These are phyloP conservation scores for Allium cepa DNA, from an alignment of 106 monocot genomes.

Conservation along the genomic window DNA sequence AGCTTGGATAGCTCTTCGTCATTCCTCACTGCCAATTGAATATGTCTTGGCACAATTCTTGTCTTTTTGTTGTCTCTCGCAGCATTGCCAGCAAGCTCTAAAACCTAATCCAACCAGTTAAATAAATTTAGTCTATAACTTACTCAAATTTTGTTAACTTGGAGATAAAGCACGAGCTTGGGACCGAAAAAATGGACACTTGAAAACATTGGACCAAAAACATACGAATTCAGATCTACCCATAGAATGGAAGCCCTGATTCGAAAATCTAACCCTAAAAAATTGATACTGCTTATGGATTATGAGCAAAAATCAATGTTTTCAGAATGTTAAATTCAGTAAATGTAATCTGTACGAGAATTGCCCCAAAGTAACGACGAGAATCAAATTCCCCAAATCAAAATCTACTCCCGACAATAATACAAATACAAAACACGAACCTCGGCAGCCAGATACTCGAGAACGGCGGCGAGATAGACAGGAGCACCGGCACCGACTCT, in stretches of 20 bases:
- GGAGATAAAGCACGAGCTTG: background rate
- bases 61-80: conserved; percentile 30
- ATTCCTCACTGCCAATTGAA: conserved; percentile 11
- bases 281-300: background rate
- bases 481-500: conserved; percentile 42
- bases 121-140: background rate
- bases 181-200: background rate
- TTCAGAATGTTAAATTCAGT: too few species aligned
- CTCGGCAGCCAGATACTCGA: conserved; percentile 72
- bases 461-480: conserved; percentile 68
- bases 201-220: background rate
- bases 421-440: background rate
- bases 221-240: background rate
- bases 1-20: conserved; percentile 11
- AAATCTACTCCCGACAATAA: background rate
- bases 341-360: too few species aligned
- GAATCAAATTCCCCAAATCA: background rate
- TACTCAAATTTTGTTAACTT: too few species aligned
- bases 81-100: conserved; percentile 27
- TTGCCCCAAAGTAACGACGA: background rate
- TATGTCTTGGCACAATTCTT: conserved; percentile 14
- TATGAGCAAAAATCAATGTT: too few species aligned
- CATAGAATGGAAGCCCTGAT: background rate
- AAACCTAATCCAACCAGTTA: conserved; percentile 5
- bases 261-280: background rate